phyloP scores from a whole-genome alignment of 2,329 filamentous ascomycete species.

The Davidsoniella eucalypti region DNA sequence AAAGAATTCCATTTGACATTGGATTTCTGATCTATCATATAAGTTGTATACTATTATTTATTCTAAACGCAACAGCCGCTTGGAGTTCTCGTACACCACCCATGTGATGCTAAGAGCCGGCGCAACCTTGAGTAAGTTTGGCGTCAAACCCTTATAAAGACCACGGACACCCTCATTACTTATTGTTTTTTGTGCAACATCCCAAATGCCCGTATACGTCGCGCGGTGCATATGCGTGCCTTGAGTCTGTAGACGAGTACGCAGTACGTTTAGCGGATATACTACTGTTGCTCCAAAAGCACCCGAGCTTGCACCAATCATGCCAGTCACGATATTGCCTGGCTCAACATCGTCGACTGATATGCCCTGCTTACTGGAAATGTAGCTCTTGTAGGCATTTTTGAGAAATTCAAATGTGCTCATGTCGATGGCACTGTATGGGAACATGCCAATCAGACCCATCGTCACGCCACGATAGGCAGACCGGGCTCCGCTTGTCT shows the following conservation, averaged over 20 bases:
- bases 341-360: slow-evolving; percentile 73
- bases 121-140: slow-evolving; percentile 89
- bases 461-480: slow-evolving; percentile 90
- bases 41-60: slow-evolving; percentile 16
- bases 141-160: slow-evolving; percentile 86
- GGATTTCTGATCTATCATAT: background rate
- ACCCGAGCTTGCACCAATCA: slow-evolving; percentile 80
- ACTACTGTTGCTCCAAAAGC: slow-evolving; percentile 87
- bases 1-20: background rate
- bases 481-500: slow-evolving; percentile 52
- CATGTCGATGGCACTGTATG: slow-evolving; percentile 92
- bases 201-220: slow-evolving; percentile 80
- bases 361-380: slow-evolving; percentile 50
- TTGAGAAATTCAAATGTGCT: slow-evolving; percentile 92
- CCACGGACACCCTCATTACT: slow-evolving; percentile 69
- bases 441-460: slow-evolving; percentile 91
- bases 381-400: slow-evolving; percentile 49
- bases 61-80: slow-evolving; percentile 46
- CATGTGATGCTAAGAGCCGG: slow-evolving; percentile 92
- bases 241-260: slow-evolving; percentile 84
- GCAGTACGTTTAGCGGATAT: slow-evolving; percentile 85
- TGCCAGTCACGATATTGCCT: slow-evolving; percentile 68
- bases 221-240: slow-evolving; percentile 81
- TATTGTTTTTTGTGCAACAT: slow-evolving; percentile 73
- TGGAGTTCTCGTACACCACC: slow-evolving; percentile 83